These are phyloP conservation scores for Termitomyces eurrhizus DNA, from an alignment of 768 basidiomycete species.

Conservation along the genomic window DNA sequence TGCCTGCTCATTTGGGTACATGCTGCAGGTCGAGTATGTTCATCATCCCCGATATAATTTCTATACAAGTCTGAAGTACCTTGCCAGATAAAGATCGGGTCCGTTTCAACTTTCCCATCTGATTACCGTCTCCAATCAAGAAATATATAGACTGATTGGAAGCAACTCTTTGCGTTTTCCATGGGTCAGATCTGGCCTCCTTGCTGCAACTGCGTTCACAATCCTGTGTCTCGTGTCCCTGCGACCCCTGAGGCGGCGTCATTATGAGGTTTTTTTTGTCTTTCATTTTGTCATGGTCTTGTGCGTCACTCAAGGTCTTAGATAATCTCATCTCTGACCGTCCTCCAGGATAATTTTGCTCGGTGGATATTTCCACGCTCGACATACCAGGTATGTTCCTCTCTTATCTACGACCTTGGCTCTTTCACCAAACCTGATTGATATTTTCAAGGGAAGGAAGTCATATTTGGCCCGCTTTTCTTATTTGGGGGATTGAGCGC, in stretches of 20 bases:
- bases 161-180: slow-evolving; percentile 10
- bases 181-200: slow-evolving; percentile 32
- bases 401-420: neutral
- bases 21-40: slow-evolving; percentile 37
- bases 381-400: slow-evolving; percentile 24
- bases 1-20: slow-evolving; percentile 49
- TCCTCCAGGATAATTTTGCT: slow-evolving; percentile 32
- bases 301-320: slow-evolving; percentile 18
- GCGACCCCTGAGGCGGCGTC: slow-evolving; percentile 39
- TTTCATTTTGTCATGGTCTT: slow-evolving; percentile 40
- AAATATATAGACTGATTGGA: slow-evolving; percentile 11
- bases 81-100: slow-evolving; percentile 18
- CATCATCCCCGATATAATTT: neutral
- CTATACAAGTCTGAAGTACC: neutral
- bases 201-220: slow-evolving; percentile 36
- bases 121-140: neutral
- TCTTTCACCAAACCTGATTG: neutral
- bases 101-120: neutral
- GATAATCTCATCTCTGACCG: neutral
- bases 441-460: slow-evolving; percentile 13
- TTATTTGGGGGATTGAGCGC: slow-evolving; percentile 56
- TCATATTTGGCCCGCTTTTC: slow-evolving; percentile 45
- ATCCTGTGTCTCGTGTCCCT: slow-evolving; percentile 45
- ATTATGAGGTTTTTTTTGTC: slow-evolving; percentile 52
- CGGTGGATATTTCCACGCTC: slow-evolving; percentile 38